phyloP scores from a whole-genome alignment of 331 rosid species.

The Phaseolus coccineus region DNA sequence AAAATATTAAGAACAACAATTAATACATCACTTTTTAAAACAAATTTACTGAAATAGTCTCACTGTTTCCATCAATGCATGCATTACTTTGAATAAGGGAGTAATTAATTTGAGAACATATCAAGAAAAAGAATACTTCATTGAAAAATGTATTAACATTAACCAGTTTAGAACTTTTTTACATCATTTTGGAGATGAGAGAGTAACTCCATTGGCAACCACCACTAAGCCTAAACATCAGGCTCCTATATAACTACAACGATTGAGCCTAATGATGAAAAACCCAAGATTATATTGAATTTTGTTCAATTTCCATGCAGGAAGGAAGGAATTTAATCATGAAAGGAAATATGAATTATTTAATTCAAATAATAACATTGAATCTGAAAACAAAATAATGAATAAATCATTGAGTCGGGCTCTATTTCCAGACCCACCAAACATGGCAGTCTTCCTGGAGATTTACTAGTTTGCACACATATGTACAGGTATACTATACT shows the following conservation, averaged over 20 bases:
- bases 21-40: too few relatives aligned
- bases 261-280: background rate
- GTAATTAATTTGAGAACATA: too few relatives aligned
- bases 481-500: conserved; percentile 28
- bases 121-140: too few relatives aligned
- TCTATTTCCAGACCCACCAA: conserved; percentile 23
- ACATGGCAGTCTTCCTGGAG: conserved; percentile 14
- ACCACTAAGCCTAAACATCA: too few relatives aligned
- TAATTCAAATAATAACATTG: conserved; percentile 15
- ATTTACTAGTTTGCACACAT: background rate
- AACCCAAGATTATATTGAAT: background rate
- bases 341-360: conserved; percentile 13
- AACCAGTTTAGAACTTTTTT: too few relatives aligned
- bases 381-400: conserved; percentile 29
- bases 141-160: too few relatives aligned
- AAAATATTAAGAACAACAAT: too few relatives aligned
- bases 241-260: conserved; percentile 2
- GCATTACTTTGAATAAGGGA: too few relatives aligned
- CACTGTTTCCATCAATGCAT: too few relatives aligned
- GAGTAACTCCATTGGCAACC: too few relatives aligned
- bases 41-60: too few relatives aligned
- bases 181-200: too few relatives aligned
- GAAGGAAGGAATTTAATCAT: conserved; percentile 6
- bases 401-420: conserved; percentile 33
- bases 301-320: background rate